Evolutionary conservation across 768 basidiomycete genomes (phyloP), one percentile per base, ranked within the genome.

Genomic region (Sporobolomyces pararoseus): DNA sequence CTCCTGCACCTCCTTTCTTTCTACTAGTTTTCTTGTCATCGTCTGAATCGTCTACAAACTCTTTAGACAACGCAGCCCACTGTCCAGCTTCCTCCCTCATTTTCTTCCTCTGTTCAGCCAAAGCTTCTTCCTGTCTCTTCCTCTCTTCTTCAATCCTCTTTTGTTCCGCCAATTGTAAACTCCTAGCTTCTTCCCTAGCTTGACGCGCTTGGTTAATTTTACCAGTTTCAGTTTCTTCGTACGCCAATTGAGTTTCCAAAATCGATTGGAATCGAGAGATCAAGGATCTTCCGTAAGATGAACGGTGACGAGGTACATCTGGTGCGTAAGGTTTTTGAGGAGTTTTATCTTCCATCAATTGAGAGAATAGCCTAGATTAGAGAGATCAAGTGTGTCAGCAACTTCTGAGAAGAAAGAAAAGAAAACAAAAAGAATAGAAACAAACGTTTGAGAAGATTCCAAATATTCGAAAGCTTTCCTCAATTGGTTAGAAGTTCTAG

Each of bases 211-310:
- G 83, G 47, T 91, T 89, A 3, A 92, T 82, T 77, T 86, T 86
- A 65, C 73, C 75, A 51, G 71, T 59, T 59, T 74, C 78, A 23
- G 65, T 65, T 52, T 54, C 49, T 65, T 79, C 78, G 68, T 74
- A 78, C 19, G 65, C 75, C 25, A 54, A 51, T 52, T 79, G 78
- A 27, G 53, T 53, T 12, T 65, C 68, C 31, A 71, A 31, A 37
- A 91, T 81, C 49, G 89, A 90, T 16, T 90, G 88, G 3, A 86
- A 88, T 60, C 87, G 87, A 64, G 89, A 84, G 62, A 95, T 78
- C 83, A 98, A 87, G 76, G 84, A 88, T 70, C 90, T 88, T 17
- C 93, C 92, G 75, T 97, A 99, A 78, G 89, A 88, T 46, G 87
- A 84, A 51, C 96, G 86, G 74, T 95, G 89, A 74, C 92, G 89